Evolutionary conservation across 345 rosid species (phyloP), one percentile per base, ranked within the genome.

Genomic region (Moricandia moricandioides): DNA sequence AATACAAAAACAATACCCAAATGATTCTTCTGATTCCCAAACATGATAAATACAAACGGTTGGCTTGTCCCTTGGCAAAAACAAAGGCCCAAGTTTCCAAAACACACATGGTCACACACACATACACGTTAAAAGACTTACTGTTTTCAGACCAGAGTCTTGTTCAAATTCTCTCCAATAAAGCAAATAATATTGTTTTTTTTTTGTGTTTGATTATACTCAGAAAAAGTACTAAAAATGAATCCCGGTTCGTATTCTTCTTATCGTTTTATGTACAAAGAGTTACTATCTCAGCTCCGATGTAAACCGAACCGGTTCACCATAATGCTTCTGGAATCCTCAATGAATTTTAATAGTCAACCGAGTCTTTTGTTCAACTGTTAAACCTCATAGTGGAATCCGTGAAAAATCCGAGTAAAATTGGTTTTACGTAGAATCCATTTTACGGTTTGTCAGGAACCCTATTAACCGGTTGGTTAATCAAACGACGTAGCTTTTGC

Each of bases 391-490:
- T 35, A 43, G 16, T 43, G 52, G 17, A 59, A 45, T 33, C 30
- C 0, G 49, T 21, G 51, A 45, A 74, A 31, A 6, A 4, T 60
- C 54, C 14, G 61, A 67, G 72, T 67, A 43, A 40, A 21, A 56
- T 11, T 65, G 69, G 69, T 52, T 18, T 26, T 7, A 12, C 12
- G 4, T 14, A 8, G 26, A 29, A 30, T 54, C 59, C 51, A 31
- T 8, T 76, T 47, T n/a, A 47, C 17, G 52, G 52, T 47, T 47
- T 47, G 8, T 58, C 29, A 70, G 72, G 31, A 29, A 37, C 74
- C 47, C 67, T 77, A 18, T 37, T 31, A 64, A 30, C 86, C 80
- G 86, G 86, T 76, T 73, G 82, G 72, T 84, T 81, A 24, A 88
- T 69, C 54, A 81, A 33, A 43, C 54, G 68, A 10, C 43, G 47